Base-by-base conservation (phyloP, 192 early-diverging fungal genomes). In the Backusella tarrabulga region DNA sequence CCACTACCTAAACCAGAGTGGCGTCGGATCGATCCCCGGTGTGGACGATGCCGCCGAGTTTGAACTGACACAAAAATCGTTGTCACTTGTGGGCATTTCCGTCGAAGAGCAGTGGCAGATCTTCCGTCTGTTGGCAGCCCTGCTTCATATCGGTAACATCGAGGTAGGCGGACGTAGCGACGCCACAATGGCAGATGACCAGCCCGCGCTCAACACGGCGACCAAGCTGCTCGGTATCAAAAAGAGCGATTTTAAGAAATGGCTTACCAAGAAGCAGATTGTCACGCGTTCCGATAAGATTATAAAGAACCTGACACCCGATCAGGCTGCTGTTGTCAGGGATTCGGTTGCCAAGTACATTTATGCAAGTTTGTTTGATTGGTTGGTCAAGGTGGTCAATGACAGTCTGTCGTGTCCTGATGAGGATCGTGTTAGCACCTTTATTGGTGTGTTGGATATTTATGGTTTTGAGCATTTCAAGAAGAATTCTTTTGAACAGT, bases 401-500 rank as follows among this genome's bases (percentile, higher is more conserved):
- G 83, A 85, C 50, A 93, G 93, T 82, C 86, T 99, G 52, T 89
- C 90, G 26, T 87, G 84, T 46, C 86, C 86, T 23, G 87, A 86
- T 17, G 77, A 79, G 8, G 74, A 52, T n/a, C 23, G 34, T 4
- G 81, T 85, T 6, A 74, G 79, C 8, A 86, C 83, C 32, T 99
- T 99, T 77, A 99, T 99, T 80, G 98, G 98, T 88, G 98, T 99
- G 4, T 86, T 99, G 68, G 98, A 99, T 91, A 99, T 99, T 78
- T 99, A 98, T 78, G 98, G 95, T 67, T 99, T 99, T 83, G 98
- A 99, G 83, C 97, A 99, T 82, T 99, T 99, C 83, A 93, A 96
- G 86, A 98, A 97, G 88, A 99, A 99, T 88, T 98, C 97, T 15
- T 99, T 99, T 76, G 98, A 99, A 87, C 98, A 99, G 88, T 99